Evolutionary conservation across 1,284 basidiomycete genomes (phyloP).

Genomic region (Ceratobasidium sp.): DNA sequence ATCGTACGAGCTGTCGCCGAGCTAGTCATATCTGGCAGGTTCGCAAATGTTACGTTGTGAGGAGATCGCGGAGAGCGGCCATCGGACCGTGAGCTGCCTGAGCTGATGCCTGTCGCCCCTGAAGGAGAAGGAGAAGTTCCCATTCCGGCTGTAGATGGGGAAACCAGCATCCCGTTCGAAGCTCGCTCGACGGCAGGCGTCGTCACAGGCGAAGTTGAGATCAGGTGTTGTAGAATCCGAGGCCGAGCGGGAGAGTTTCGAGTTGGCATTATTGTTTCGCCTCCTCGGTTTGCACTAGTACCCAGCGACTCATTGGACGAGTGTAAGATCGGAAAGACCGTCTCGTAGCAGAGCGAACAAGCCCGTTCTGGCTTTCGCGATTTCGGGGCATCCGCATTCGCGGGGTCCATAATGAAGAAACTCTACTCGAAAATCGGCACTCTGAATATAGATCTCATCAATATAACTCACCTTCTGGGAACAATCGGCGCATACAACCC

Average conservation of each 20-base stretch:
- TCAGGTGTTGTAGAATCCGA: neutral
- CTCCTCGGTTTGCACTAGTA: constrained; percentile 7
- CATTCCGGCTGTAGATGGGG: neutral
- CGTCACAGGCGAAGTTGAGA: constrained; percentile 8
- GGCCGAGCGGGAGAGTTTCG: constrained; percentile 23
- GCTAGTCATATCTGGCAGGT: neutral
- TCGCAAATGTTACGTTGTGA: neutral
- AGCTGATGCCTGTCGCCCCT: neutral
- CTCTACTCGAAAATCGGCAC: constrained; percentile 63
- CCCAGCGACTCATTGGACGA: constrained; percentile 15
- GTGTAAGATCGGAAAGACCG: constrained; percentile 77
- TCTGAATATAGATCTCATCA: neutral
- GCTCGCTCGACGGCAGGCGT: constrained; percentile 1
- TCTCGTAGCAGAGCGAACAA: constrained; percentile 87
- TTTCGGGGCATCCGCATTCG: constrained; percentile 58
- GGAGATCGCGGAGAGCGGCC: neutral
- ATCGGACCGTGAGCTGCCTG: constrained; percentile 11
- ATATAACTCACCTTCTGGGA: constrained; percentile 72
- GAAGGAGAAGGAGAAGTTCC: constrained; percentile 16
- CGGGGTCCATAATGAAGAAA: constrained; percentile 77
- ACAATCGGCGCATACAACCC: constrained; percentile 87
- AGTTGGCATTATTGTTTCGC: constrained; percentile 16
- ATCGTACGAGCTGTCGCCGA: constrained; percentile 28
- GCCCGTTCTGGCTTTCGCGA: constrained; percentile 77
- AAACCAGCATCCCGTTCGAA: neutral